phyloP scores from a whole-genome alignment of 768 basidiomycete genomes.

The Tephrocybe sp. region DNA sequence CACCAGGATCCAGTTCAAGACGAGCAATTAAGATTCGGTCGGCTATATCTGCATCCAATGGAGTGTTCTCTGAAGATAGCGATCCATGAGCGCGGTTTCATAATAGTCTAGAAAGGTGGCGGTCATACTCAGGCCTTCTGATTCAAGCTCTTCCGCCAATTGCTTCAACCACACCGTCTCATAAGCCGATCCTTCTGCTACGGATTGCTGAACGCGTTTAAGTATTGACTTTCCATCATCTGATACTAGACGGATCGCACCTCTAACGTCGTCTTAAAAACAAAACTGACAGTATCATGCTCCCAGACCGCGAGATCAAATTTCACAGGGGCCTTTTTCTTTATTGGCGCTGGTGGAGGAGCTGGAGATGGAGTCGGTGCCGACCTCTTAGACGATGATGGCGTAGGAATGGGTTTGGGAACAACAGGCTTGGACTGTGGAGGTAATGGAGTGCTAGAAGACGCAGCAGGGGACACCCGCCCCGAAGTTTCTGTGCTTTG shows the following conservation, averaged over 20 bases:
- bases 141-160: conserved; percentile 63
- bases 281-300: conserved; percentile 59
- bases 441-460: conserved; percentile 28
- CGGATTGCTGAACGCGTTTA: conserved; percentile 17
- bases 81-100: not conserved
- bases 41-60: conserved; percentile 55
- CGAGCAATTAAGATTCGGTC: conserved; percentile 85
- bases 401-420: conserved; percentile 37
- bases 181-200: conserved; percentile 46
- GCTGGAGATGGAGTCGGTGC: conserved; percentile 27
- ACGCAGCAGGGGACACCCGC: conserved; percentile 36
- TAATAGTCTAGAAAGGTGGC: conserved; percentile 1
- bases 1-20: conserved; percentile 74
- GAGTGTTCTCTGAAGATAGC: conserved; percentile 32
- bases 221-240: not conserved
- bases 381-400: conserved; percentile 29
- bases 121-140: conserved; percentile 53
- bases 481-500: conserved; percentile 40
- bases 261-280: conserved; percentile 79
- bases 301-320: conserved; percentile 72
- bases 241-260: conserved; percentile 43
- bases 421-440: conserved; percentile 27
- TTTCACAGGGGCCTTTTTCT: conserved; percentile 51
- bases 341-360: conserved; percentile 35
- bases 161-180: conserved; percentile 83